These are phyloP conservation scores for Fusarium sp. DNA, from an alignment of 2,329 filamentous ascomycete species.

Conservation along the genomic window DNA sequence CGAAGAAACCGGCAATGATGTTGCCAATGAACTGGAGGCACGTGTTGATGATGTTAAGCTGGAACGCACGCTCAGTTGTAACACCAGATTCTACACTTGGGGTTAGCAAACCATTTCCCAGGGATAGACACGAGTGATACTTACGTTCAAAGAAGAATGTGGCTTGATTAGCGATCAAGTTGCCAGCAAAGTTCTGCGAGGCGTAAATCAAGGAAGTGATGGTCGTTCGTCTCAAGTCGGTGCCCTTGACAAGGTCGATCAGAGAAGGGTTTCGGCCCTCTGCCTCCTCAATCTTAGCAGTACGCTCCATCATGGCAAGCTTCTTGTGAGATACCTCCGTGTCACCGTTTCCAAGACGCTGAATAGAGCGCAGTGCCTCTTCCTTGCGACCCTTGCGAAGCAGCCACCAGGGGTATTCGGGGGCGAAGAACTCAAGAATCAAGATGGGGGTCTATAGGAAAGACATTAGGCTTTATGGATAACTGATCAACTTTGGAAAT, in stretches of 20 bases:
- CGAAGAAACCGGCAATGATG: constrained; percentile 71
- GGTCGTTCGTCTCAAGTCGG: constrained; percentile 62
- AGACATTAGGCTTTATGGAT: too few relatives aligned
- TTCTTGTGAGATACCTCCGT: constrained; percentile 44
- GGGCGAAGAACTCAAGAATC: constrained; percentile 60
- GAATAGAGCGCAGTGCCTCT: constrained; percentile 55
- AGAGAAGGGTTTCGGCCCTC: constrained; percentile 53
- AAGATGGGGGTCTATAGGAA: constrained; percentile 59
- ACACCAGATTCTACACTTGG: constrained; percentile 67
- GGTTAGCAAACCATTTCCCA: neutral
- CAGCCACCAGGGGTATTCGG: constrained; percentile 65
- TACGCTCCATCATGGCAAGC: constrained; percentile 66
- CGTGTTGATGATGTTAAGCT: constrained; percentile 70
- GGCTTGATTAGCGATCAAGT: constrained; percentile 69
- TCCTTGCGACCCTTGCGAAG: constrained; percentile 56
- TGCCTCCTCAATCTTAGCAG: constrained; percentile 60
- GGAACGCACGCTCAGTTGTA: constrained; percentile 62
- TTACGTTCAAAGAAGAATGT: constrained; percentile 64
- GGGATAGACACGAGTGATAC: neutral
- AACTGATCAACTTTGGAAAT: too few relatives aligned
- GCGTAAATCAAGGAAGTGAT: constrained; percentile 67
- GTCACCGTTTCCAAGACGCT: constrained; percentile 54
- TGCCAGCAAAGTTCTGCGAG: constrained; percentile 67
- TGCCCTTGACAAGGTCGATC: constrained; percentile 64
- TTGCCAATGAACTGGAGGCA: constrained; percentile 69